phyloP scores from a whole-genome alignment of 805 yeast species.

The Saccharomycopsis synnaedendra region DNA sequence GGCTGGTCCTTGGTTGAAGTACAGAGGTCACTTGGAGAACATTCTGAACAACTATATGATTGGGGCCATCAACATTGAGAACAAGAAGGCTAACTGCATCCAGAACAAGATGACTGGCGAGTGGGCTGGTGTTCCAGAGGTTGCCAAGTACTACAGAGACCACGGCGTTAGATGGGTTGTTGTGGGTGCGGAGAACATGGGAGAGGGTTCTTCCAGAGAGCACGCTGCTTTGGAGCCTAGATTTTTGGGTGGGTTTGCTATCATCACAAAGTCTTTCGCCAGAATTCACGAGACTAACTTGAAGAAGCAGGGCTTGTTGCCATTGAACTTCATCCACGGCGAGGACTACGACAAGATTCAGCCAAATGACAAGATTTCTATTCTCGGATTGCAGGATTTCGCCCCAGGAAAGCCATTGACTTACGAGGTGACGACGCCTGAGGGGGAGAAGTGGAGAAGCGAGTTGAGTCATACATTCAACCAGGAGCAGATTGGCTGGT shows the following conservation, averaged over 20 bases:
- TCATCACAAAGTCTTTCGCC: conserved; percentile 95
- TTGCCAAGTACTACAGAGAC: conserved; percentile 91
- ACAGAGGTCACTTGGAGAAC: conserved; percentile 96
- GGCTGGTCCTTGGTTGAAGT: conserved; percentile 97
- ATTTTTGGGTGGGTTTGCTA: conserved; percentile 96
- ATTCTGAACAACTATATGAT: conserved; percentile 98
- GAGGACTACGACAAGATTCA: conserved; percentile 90
- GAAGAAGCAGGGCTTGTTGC: conserved; percentile 98
- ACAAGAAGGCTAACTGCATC: conserved; percentile 85
- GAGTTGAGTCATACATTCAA: conserved; percentile 95
- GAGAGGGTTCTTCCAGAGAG: conserved; percentile 99
- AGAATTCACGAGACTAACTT: conserved; percentile 99
- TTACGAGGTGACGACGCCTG: conserved; percentile 59
- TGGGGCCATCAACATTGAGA: conserved; percentile 97
- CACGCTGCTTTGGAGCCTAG: conserved; percentile 99
- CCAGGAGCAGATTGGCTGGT: conserved; percentile 96
- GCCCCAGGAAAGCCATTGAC: conserved; percentile 90
- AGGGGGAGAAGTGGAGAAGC: conserved; percentile 80
- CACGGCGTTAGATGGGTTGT: conserved; percentile 93
- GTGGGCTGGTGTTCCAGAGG: conserved; percentile 93
- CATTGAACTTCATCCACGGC: conserved; percentile 84
- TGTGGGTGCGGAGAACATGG: conserved; percentile 96
- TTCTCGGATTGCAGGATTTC: conserved; percentile 69
- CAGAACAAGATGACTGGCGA: conserved; percentile 87
- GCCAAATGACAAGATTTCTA: conserved; percentile 82